Base-by-base conservation (phyloP, 2,329 filamentous ascomycete genomes). In the Epichloe scottii region DNA sequence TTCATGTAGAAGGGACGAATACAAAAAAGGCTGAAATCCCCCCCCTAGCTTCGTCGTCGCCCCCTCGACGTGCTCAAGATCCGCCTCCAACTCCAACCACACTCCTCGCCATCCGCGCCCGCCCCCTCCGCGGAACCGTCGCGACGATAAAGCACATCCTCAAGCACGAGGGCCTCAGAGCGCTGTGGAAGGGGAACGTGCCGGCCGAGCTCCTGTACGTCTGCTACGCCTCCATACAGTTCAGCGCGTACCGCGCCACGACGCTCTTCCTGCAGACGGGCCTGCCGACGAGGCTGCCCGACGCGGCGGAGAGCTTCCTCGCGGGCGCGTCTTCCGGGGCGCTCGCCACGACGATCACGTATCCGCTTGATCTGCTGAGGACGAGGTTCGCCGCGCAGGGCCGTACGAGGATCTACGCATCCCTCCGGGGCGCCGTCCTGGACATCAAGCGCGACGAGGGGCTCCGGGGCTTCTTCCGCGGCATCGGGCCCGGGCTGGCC, bases 371-470 rank as follows among this genome's bases (percentile, higher is more conserved):
- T 68, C 78, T 98, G 12, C 75, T 98, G 39, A 83, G 93, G 52
- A 98, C 93, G 38, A 84, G 93, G 5, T 98, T 98, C 67, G 93
- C 93, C n/a, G 93, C 93, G 0, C 91, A 97, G 69, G 91, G 91
- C 10, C 82, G 70, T 68, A 55, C 89, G 52, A 81, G 79, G 46
- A 78, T 97, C n/a, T 97, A 98, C 65, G 60, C 70, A 1, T 87
- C 84, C 4, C 73, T 98, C 15, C 59, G 76, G 19, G 70, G 75
- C 15, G 89, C 89, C 2, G 63, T 97, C 6, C 68, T 71, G 43
- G 81, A 88, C 21, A 98, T 98, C 58, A 71, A 74, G 15, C 74
- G 74, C 4, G 76, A 86, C 54, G 93, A 98, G 70, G 93, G 93
- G 0, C 59, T 71, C 0, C 66, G 67, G 4, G 93, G 93, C 0